phyloP scores from a whole-genome alignment of 192 early-diverging fungal species.

The Coemansia aciculifera region DNA sequence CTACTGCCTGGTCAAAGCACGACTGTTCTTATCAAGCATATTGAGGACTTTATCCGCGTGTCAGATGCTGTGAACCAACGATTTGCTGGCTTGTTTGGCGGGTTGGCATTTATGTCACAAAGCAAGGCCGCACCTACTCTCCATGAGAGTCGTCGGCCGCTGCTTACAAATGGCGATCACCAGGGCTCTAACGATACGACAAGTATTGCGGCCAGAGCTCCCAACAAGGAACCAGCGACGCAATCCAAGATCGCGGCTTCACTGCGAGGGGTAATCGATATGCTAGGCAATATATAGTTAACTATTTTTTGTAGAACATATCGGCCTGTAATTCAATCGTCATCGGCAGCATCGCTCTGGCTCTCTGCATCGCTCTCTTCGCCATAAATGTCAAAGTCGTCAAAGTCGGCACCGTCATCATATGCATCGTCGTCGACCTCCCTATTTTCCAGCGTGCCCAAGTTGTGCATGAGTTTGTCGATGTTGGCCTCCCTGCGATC shows the following conservation, averaged over 20 bases:
- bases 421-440: constrained; percentile 3
- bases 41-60: constrained; percentile 38
- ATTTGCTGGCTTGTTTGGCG: constrained; percentile 31
- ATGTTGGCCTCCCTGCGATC: constrained; percentile 33
- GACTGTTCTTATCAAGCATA: constrained; percentile 22
- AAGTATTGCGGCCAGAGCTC: background rate
- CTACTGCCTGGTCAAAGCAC: constrained; percentile 25
- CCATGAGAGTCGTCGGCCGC: background rate
- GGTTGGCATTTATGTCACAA: constrained; percentile 14
- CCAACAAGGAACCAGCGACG: background rate
- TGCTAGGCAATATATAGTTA: constrained; percentile 6
- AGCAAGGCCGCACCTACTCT: background rate
- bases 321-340: constrained; percentile 4
- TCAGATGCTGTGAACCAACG: constrained; percentile 37
- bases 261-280: constrained; percentile 24
- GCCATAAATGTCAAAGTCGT: constrained; percentile 36
- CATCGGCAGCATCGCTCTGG: constrained; percentile 13
- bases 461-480: constrained; percentile 34
- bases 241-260: constrained; percentile 13
- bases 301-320: background rate
- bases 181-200: background rate
- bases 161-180: background rate
- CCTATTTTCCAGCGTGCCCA: constrained; percentile 13
- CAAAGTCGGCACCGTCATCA: constrained; percentile 12
- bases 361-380: constrained; percentile 18